phyloP scores from a whole-genome alignment of 768 basidiomycete species.

The Rhizopogon rudus region DNA sequence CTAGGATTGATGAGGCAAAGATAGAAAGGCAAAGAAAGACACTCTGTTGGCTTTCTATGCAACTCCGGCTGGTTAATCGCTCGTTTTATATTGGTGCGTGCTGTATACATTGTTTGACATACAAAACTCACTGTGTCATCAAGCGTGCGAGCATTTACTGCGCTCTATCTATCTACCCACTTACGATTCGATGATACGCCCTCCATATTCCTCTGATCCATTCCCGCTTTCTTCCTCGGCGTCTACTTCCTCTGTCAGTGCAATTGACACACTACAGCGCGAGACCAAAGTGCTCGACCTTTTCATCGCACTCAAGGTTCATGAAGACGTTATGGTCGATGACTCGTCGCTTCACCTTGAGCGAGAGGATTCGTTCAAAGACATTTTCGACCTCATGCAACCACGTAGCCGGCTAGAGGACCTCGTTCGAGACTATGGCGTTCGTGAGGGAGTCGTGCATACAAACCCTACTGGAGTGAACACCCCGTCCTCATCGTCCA shows the following conservation, averaged over 20 bases:
- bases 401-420: conserved; percentile 76
- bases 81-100: conserved; percentile 61
- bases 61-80: conserved; percentile 60
- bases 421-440: conserved; percentile 45
- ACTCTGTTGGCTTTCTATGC: conserved; percentile 64
- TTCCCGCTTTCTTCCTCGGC: conserved; percentile 49
- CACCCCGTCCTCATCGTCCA: conserved; percentile 2
- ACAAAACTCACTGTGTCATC: not conserved
- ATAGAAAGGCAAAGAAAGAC: conserved; percentile 57
- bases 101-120: not conserved
- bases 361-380: conserved; percentile 70
- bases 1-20: conserved; percentile 34
- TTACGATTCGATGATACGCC: conserved; percentile 57
- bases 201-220: conserved; percentile 74
- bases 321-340: conserved; percentile 74
- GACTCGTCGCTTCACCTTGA: conserved; percentile 72
- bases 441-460: conserved; percentile 32
- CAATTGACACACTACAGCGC: conserved; percentile 51
- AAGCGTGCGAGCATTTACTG: conserved; percentile 79
- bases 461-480: not conserved
- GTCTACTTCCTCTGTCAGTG: conserved; percentile 16
- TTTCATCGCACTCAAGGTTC: conserved; percentile 76
- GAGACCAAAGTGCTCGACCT: conserved; percentile 73
- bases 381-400: conserved; percentile 73
- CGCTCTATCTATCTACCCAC: conserved; percentile 68